Base-by-base conservation (phyloP, 75 land plant species). In the Isoetes taiwanensis region DNA sequence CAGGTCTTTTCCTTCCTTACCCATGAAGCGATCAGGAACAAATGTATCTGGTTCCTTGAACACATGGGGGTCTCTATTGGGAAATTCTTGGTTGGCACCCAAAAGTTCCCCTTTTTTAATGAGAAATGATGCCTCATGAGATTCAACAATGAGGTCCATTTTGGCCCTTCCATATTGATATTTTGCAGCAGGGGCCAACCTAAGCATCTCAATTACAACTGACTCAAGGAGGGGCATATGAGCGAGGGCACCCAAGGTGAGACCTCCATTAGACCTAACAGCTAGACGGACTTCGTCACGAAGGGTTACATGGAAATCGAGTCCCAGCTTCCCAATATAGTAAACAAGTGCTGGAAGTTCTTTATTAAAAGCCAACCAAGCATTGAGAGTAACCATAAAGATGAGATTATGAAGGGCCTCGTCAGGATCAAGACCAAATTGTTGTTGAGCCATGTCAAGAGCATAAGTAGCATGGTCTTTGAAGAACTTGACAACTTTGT, bases 141-240 rank as follows among this genome's bases (percentile, higher is more conserved):
- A 42, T 65, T 68, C 76, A 26, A 77, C 8, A 1, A 64, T 48
- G 30, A 90, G 6, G 43, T 90, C 97, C 32, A 6, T 19, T 61
- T 82, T 82, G n/a, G 97, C 97, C 14, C 46, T 54, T 4, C 73
- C 97, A 61, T 82, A 85, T 70, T 90, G 97, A 6, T 65, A 41
- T 29, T 76, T 66, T 1, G 85, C 90, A 2, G 90, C 86, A 11
- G 97, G 90, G 23, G 75, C 76, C 35, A 85, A 67, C 30, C 97
- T 64, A 31, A 90, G 60, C 30, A 58, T 48, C 46, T 90, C 90
- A 73, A 77, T 80, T 4, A 85, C 90, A 12, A 58, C 76, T 1
- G 90, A 90, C 5, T 67, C 62, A 62, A 72, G 61, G 54, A 88
- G 61, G 37, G 76, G 71, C n/a, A n/a, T n/a, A n/a, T 56, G 17